Conservation (phyloP, 2,329 filamentous ascomycete genomes). For the Sporothrix brunneoviolacea region DNA sequence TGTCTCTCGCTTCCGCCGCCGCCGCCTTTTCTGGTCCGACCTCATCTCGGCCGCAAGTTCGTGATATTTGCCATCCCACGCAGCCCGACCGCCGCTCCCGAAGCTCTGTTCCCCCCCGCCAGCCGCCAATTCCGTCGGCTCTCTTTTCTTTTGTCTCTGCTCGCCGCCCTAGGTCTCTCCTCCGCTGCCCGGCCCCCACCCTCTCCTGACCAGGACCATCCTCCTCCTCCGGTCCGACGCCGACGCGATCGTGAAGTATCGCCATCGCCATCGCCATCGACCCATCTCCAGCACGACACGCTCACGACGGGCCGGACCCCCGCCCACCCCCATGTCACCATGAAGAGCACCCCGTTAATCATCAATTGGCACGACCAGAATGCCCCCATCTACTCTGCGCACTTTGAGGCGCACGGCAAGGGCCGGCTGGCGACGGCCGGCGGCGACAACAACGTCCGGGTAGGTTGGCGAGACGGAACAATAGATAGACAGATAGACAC, state of each 20-base stretch:
- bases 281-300: too few relatives aligned
- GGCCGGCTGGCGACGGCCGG: constrained; percentile 88
- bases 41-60: background rate
- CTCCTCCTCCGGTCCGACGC: background rate
- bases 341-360: constrained; percentile 95
- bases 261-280: background rate
- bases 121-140: too few relatives aligned
- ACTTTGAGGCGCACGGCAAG: constrained; percentile 90
- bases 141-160: too few relatives aligned
- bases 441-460: constrained; percentile 92
- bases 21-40: background rate
- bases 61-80: background rate
- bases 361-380: constrained; percentile 99
- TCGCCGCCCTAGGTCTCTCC: too few relatives aligned
- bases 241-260: background rate
- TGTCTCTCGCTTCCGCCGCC: background rate
- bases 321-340: constrained; percentile 38
- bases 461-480: constrained; percentile 38
- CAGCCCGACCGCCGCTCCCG: background rate
- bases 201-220: background rate
- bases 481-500: background rate
- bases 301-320: background rate
- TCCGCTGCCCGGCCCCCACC: too few relatives aligned
- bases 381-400: constrained; percentile 91
- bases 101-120: too few relatives aligned